Percentiles rank a stretch among this genome's conserved stretches.
Conservation (phyloP, 345 rosid species). For the Murraya koenigii region DNA sequence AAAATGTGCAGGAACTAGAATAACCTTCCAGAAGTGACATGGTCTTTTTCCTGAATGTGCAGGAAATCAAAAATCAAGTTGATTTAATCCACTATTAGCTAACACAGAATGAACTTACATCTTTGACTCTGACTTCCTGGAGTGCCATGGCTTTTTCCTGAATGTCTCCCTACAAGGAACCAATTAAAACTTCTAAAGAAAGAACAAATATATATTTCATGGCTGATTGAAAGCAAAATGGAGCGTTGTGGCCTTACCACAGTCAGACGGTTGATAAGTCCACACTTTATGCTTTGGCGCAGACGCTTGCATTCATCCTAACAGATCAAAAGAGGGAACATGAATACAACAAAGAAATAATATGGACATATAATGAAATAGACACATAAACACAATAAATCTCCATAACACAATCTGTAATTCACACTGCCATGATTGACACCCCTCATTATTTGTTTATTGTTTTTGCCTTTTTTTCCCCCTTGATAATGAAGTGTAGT, state of each 20-base stretch:
- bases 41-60: neutral
- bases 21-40: neutral
- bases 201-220: neutral
- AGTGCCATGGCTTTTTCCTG: constrained; percentile 90
- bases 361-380: neutral
- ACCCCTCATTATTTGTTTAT: neutral
- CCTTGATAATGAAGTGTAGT: neutral
- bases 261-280: constrained; percentile 77
- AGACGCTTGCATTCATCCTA: constrained; percentile 99
- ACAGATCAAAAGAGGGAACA: constrained; percentile 21
- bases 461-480: neutral
- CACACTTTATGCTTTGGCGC: constrained; percentile 97
- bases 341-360: constrained; percentile 3
- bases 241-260: constrained; percentile 56
- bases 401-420: neutral
- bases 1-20: neutral
- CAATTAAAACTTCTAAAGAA: constrained; percentile 14
- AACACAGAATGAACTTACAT: constrained; percentile 50
- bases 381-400: neutral
- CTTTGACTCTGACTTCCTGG: constrained; percentile 91
- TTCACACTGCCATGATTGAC: neutral
- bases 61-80: neutral
- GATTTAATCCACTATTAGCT: neutral
- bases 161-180: constrained; percentile 72
- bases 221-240: neutral